Evolutionary conservation across 768 basidiomycete genomes (phyloP).

Genomic region (Cubamyces sp.): DNA sequence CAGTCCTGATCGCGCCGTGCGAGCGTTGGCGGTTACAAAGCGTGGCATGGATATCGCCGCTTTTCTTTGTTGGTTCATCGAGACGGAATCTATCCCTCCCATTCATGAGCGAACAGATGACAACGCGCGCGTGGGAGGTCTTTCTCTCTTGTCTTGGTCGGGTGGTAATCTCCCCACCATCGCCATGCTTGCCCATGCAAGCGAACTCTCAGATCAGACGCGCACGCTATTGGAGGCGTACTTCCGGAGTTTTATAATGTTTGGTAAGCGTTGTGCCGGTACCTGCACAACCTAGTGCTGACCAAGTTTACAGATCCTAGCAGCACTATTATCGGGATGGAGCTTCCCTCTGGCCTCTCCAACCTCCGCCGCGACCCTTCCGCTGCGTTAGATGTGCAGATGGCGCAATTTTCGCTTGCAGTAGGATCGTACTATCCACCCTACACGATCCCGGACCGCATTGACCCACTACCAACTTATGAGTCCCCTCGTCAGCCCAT

Average conservation of each 20-base stretch:
- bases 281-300: background rate
- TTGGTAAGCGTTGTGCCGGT: slow-evolving; percentile 14
- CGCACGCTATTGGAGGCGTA: slow-evolving; percentile 12
- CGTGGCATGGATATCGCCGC: slow-evolving; percentile 24
- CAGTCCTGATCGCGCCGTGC: background rate
- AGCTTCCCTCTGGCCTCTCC: slow-evolving; percentile 4
- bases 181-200: slow-evolving; percentile 23
- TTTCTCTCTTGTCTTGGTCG: slow-evolving; percentile 25
- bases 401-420: background rate
- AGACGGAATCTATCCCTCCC: slow-evolving; percentile 20
- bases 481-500: slow-evolving; percentile 8
- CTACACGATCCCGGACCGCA: slow-evolving; percentile 4
- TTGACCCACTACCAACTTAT: background rate
- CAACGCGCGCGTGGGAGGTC: slow-evolving; percentile 7
- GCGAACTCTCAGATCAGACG: slow-evolving; percentile 17
- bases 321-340: slow-evolving; percentile 1
- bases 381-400: background rate
- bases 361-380: background rate
- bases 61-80: slow-evolving; percentile 27
- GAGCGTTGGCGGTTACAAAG: background rate
- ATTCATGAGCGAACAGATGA: slow-evolving; percentile 2
- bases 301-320: slow-evolving; percentile 8
- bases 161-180: slow-evolving; percentile 20
- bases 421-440: slow-evolving; percentile 20
- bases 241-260: slow-evolving; percentile 24